phyloP scores from a whole-genome alignment of 352 stramenopile species.

The Aphanomyces cochlioides region DNA sequence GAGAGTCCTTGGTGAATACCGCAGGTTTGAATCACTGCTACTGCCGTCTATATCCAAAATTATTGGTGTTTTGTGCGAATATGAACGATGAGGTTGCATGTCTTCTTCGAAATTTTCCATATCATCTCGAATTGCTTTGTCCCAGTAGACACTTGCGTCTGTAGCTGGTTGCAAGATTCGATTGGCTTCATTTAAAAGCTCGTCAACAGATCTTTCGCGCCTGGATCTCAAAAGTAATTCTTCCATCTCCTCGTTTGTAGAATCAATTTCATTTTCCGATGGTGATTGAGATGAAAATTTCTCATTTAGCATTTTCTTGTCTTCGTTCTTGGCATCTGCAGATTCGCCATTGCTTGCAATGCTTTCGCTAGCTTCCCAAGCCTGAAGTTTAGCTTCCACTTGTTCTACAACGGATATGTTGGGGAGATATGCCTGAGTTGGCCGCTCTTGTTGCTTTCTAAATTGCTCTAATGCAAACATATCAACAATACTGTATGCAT shows the following conservation, averaged over 20 bases:
- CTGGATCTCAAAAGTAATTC: not conserved
- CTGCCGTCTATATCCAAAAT: constrained; percentile 11
- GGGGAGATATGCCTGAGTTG: not conserved
- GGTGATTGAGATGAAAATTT: too few relatives aligned
- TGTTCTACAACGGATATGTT: not conserved
- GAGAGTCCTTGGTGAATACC: constrained; percentile 21
- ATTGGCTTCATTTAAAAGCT: not conserved
- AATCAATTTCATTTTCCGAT: too few relatives aligned
- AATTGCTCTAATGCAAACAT: constrained; percentile 24
- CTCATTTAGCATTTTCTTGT: too few relatives aligned
- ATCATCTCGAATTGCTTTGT: constrained; percentile 3
- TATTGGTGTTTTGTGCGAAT: constrained; percentile 1
- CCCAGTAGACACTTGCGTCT: constrained; percentile 9
- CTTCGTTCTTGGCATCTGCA: too few relatives aligned
- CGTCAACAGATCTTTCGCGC: not conserved
- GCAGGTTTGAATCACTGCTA: not conserved
- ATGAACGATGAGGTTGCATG: not conserved
- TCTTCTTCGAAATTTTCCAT: constrained; percentile 1
- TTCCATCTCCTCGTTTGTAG: not conserved
- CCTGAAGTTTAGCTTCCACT: not conserved
- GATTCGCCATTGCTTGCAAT: too few relatives aligned
- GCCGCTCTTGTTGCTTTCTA: constrained; percentile 4
- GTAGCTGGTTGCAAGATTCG: not conserved
- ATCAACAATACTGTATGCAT: constrained; percentile 29
- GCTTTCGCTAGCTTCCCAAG: not conserved